phyloP scores from a whole-genome alignment of 2,329 filamentous ascomycete genomes.

The Beauveria bassiana region DNA sequence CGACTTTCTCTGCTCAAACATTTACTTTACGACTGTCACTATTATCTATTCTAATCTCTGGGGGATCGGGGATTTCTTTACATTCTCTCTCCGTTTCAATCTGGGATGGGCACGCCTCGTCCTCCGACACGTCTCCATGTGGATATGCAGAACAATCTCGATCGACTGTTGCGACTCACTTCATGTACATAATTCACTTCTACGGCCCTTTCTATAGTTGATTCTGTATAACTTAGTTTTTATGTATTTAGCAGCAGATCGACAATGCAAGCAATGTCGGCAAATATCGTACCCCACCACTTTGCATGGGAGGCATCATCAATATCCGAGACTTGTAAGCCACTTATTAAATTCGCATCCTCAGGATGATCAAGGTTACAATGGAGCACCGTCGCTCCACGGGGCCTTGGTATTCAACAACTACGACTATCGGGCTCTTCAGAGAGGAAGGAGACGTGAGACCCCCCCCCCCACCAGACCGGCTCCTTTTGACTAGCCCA shows the following conservation, averaged over 20 bases:
- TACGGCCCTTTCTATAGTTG: background rate
- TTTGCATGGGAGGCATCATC: background rate
- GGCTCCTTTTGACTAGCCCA: background rate
- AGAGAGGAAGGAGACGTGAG: too few relatives aligned
- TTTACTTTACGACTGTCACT: background rate
- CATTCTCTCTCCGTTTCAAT: background rate
- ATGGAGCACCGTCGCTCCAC: background rate
- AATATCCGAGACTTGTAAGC: background rate
- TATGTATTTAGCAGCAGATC: background rate
- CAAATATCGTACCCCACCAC: background rate
- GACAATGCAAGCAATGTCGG: background rate
- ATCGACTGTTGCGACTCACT: background rate
- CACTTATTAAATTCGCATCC: background rate
- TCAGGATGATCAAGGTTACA: background rate
- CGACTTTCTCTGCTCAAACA: background rate
- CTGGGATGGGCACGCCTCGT: background rate
- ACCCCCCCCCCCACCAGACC: too few relatives aligned
- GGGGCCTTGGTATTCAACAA: background rate
- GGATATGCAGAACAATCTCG: conserved; percentile 6
- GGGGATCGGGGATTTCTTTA: background rate
- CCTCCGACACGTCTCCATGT: background rate
- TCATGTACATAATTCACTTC: background rate
- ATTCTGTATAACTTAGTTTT: background rate
- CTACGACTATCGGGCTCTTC: background rate
- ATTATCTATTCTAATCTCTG: background rate